Conservation (phyloP, 371 early-diverging fungal genomes). For the Syncephalastrum monosporum region DNA sequence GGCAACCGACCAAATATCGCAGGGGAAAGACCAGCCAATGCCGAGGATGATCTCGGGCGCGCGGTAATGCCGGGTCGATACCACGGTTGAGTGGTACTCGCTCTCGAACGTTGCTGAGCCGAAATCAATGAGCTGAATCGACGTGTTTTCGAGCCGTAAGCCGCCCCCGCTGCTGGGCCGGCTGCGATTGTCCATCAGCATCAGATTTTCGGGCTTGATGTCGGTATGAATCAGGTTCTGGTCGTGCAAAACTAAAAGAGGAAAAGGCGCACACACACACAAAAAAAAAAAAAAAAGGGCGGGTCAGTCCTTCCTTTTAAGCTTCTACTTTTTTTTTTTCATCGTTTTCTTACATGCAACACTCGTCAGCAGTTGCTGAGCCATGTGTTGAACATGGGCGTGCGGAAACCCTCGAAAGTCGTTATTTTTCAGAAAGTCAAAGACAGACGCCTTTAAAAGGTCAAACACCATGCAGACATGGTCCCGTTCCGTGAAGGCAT, state of each 20-base stretch:
- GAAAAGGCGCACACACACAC: neutral
- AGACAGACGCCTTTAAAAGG: constrained; percentile 81
- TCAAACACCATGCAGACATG: constrained; percentile 98
- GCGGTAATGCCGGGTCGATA: constrained; percentile 94
- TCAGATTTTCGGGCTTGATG: constrained; percentile 75
- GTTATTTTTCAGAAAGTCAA: constrained; percentile 93
- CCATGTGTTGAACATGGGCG: constrained; percentile 82
- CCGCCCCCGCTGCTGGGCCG: constrained; percentile 25
- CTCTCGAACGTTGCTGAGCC: constrained; percentile 91
- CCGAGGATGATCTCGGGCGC: constrained; percentile 96
- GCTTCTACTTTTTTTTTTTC: neutral
- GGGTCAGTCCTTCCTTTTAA: neutral
- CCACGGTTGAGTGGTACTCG: constrained; percentile 89
- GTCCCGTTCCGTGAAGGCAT: constrained; percentile 82
- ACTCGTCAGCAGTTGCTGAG: constrained; percentile 70
- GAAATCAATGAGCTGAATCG: constrained; percentile 92
- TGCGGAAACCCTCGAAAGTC: constrained; percentile 85
- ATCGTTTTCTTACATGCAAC: constrained; percentile 65
- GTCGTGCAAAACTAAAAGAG: constrained; percentile 72
- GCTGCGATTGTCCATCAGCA: constrained; percentile 3
- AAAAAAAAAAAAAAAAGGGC: neutral
- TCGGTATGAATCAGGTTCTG: constrained; percentile 88
- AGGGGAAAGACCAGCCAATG: constrained; percentile 93
- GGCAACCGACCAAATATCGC: constrained; percentile 97
- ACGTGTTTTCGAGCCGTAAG: constrained; percentile 40